Base-by-base conservation (phyloP, 345 rosid genomes). In the Boechera stricta region DNA sequence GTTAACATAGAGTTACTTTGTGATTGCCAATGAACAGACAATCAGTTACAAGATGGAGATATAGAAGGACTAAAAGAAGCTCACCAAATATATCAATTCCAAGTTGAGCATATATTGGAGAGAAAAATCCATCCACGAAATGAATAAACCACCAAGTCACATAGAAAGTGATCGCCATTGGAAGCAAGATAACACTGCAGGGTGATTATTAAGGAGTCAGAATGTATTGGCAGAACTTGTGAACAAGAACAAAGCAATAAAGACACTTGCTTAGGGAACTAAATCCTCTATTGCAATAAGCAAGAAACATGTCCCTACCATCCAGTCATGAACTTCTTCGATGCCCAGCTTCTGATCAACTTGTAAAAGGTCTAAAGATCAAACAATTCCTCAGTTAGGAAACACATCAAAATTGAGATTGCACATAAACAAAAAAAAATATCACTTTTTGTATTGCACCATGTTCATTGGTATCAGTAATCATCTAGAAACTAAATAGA, bases 71-170 rank as follows among this genome's bases (percentile, higher is more conserved):
- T 11, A 10, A 32, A 67, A 24, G 48, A 68, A 62, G 54, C 94
- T 89, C 36, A 93, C 98, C 98, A 70, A 96, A 96, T 10, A 93
- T 86, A 77, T 96, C 79, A 56, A 96, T 93, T 75, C 99, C 99
- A 45, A 96, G 97, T 45, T 93, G 96, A 39, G 88, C 85, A 80
- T 93, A 93, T 42, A 96, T 93, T 6, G 98, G 99, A 55, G 98
- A 96, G 90, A 96, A 96, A 74, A 96, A 96, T 8, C 99, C 88
- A 85, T 96, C 98, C 29, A 96, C 98, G 66, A 96, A 91, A 85
- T 91, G 98, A 87, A 96, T 88, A 78, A 96, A 96, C 99, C 99
- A 96, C 99, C 99, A 96, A 2, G 99, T 96, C 55, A 90, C 79
- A 69, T 93, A 96, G 88, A 96, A 96, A 64, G 98, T 96, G 79